A percentile compares a stretch with the other conserved stretches of the same genome.
phyloP scores from a whole-genome alignment of 768 basidiomycete species.

The Hypholoma fasciculare region DNA sequence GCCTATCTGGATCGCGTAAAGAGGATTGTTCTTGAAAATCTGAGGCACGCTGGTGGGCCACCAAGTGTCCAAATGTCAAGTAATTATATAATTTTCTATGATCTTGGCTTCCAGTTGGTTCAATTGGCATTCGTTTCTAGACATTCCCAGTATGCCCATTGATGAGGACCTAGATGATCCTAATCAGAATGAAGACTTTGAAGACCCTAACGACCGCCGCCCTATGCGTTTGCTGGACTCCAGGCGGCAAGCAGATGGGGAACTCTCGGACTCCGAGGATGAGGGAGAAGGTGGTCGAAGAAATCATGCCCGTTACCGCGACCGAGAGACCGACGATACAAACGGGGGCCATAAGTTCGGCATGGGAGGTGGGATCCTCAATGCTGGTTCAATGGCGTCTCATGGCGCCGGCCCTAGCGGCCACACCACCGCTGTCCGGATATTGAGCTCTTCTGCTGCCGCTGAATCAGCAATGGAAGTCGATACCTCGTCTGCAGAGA shows the following conservation, averaged over 20 bases:
- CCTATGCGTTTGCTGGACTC: constrained; percentile 79
- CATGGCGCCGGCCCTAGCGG: constrained; percentile 80
- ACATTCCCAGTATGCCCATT: constrained; percentile 81
- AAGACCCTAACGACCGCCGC: constrained; percentile 74
- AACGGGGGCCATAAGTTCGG: constrained; percentile 57
- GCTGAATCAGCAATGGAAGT: constrained; percentile 40
- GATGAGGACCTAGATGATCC: constrained; percentile 84
- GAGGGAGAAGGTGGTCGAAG: constrained; percentile 89
- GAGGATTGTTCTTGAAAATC: constrained; percentile 87
- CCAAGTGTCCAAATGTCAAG: constrained; percentile 93
- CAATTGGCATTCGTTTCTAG: constrained; percentile 36
- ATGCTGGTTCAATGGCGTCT: constrained; percentile 55
- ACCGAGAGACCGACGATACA: constrained; percentile 49
- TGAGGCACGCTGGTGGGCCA: constrained; percentile 83
- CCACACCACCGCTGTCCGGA: constrained; percentile 53
- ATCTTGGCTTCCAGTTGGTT: not conserved
- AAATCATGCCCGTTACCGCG: constrained; percentile 61
- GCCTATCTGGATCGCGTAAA: constrained; percentile 94
- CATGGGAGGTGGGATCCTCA: constrained; percentile 71
- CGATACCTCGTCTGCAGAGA: constrained; percentile 38
- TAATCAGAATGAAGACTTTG: constrained; percentile 81
- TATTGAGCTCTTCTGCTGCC: constrained; percentile 26
- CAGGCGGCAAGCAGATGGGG: constrained; percentile 79
- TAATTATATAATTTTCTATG: constrained; percentile 29
- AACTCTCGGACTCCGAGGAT: constrained; percentile 96